Conservation (phyloP, 495 filamentous ascomycete genomes). For the Aspergillus sclerotiicarbonarius region DNA sequence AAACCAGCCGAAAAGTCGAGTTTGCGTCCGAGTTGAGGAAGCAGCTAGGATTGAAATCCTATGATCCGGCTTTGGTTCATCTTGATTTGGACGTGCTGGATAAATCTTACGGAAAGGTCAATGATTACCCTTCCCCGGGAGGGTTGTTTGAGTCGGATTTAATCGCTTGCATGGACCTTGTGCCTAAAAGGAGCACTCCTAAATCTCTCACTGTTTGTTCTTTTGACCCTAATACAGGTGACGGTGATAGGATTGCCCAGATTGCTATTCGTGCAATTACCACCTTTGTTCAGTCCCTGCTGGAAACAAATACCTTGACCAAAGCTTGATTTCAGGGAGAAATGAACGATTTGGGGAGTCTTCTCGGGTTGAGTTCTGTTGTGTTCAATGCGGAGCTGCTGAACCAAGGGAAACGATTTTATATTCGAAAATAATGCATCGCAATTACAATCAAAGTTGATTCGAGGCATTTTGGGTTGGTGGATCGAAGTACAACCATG, state of each 20-base stretch:
- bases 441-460: too few relatives aligned
- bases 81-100: slow-evolving; percentile 26
- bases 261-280: slow-evolving; percentile 22
- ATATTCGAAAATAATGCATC: too few relatives aligned
- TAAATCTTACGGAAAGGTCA: slow-evolving; percentile 24
- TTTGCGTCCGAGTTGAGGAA: slow-evolving; percentile 13
- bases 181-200: slow-evolving; percentile 13
- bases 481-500: too few relatives aligned
- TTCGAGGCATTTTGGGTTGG: too few relatives aligned
- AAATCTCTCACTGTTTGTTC: slow-evolving; percentile 23
- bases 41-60: slow-evolving; percentile 6
- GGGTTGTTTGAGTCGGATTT: slow-evolving; percentile 23
- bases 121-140: slow-evolving; percentile 27
- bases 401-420: too few relatives aligned
- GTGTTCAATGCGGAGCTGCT: too few relatives aligned
- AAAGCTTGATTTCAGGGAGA: too few relatives aligned
- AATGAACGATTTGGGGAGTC: too few relatives aligned
- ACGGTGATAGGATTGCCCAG: slow-evolving; percentile 24
- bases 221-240: slow-evolving; percentile 27
- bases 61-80: slow-evolving; percentile 23
- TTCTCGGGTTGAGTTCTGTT: too few relatives aligned
- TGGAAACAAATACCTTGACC: too few relatives aligned
- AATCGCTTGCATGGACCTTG: slow-evolving; percentile 20
- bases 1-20: slow-evolving; percentile 16
- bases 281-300: slow-evolving; percentile 10